These are phyloP conservation scores for Saturnispora mendoncae DNA, from an alignment of 805 yeast species.

Conservation along the genomic window DNA sequence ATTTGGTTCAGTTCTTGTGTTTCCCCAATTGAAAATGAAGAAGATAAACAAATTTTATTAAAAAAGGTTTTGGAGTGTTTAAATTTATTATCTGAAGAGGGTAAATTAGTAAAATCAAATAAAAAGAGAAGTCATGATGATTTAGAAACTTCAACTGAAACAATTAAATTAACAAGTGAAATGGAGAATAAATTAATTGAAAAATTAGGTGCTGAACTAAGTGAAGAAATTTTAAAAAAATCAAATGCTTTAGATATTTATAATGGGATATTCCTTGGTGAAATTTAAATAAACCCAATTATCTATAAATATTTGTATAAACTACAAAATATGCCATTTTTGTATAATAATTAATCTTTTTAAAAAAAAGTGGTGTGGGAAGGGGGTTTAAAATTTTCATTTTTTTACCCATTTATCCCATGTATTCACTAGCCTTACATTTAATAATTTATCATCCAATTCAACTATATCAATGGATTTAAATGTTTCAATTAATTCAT, in stretches of 20 bases:
- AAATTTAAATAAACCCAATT: slow-evolving; percentile 19
- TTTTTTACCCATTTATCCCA: slow-evolving; percentile 58
- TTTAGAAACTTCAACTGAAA: slow-evolving; percentile 21
- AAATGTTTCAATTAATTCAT: slow-evolving; percentile 29
- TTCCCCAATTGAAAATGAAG: slow-evolving; percentile 25
- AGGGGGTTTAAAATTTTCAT: too few species aligned
- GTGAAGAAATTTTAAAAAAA: slow-evolving; percentile 40
- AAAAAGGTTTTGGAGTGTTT: slow-evolving; percentile 52
- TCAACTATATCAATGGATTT: slow-evolving; percentile 13
- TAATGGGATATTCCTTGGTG: slow-evolving; percentile 70
- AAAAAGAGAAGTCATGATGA: slow-evolving; percentile 20
- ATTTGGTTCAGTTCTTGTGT: slow-evolving; percentile 63
- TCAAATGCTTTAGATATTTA: slow-evolving; percentile 42
- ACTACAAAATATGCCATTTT: too few species aligned
- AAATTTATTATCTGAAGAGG: slow-evolving; percentile 35
- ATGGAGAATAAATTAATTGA: slow-evolving; percentile 37
- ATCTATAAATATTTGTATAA: not conserved
- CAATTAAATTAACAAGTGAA: slow-evolving; percentile 2
- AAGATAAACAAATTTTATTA: slow-evolving; percentile 20
- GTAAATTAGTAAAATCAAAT: slow-evolving; percentile 16
- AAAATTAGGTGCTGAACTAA: slow-evolving; percentile 54
- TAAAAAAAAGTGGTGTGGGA: too few species aligned
- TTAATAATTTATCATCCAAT: slow-evolving; percentile 25
- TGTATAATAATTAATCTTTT: too few species aligned
- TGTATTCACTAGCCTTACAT: slow-evolving; percentile 48